These are phyloP conservation scores for Cladosporium sp. DNA, from an alignment of 2,329 filamentous ascomycete genomes.

Conservation along the genomic window DNA sequence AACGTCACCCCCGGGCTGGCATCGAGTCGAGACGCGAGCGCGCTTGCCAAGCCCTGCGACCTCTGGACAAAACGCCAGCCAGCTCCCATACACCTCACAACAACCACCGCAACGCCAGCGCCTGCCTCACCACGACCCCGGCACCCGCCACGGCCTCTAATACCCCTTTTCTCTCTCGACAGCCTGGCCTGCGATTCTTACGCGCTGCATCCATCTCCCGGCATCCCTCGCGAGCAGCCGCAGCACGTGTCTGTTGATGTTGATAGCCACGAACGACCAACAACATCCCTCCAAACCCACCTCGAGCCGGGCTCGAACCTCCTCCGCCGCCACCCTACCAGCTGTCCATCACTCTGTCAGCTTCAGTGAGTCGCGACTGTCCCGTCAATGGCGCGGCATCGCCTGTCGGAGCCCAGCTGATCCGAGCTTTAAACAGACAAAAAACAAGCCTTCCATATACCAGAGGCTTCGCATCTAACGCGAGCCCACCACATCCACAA, in stretches of 20 bases:
- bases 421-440: slow-evolving; percentile 23
- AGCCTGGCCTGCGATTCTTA: slow-evolving; percentile 18
- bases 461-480: slow-evolving; percentile 18
- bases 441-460: slow-evolving; percentile 16
- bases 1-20: slow-evolving; percentile 3
- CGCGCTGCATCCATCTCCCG: slow-evolving; percentile 15
- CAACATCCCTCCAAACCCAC: slow-evolving; percentile 20
- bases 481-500: slow-evolving; percentile 25
- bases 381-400: slow-evolving; percentile 8
- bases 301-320: slow-evolving; percentile 20
- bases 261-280: slow-evolving; percentile 22
- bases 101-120: slow-evolving; percentile 6
- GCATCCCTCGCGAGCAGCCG: slow-evolving; percentile 17
- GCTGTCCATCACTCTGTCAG: slow-evolving; percentile 17
- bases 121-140: slow-evolving; percentile 15
- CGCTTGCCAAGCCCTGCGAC: slow-evolving; percentile 4
- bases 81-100: slow-evolving; percentile 9
- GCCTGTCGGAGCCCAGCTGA: slow-evolving; percentile 23
- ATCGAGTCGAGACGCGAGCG: neutral
- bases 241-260: slow-evolving; percentile 29
- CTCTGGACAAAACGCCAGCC: neutral
- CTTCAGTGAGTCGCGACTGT: slow-evolving; percentile 9
- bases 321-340: slow-evolving; percentile 13
- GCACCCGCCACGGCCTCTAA: slow-evolving; percentile 11
- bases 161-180: slow-evolving; percentile 14